phyloP scores from a whole-genome alignment of 2,329 filamentous ascomycete species.

The Aspergillus candidus region DNA sequence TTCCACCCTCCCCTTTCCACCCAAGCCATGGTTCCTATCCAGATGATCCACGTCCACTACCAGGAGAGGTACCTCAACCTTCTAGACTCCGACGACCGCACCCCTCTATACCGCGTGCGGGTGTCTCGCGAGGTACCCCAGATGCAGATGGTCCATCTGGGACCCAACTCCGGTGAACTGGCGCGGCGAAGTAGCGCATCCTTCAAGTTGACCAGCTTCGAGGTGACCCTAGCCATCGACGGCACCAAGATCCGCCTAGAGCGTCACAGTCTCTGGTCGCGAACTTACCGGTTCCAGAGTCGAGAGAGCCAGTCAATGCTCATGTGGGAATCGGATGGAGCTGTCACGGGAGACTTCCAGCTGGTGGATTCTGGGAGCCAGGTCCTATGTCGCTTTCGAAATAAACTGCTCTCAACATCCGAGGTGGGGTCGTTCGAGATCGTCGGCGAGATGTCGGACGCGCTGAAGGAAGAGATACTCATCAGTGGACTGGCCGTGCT shows the following conservation, averaged over 20 bases:
- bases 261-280: not conserved
- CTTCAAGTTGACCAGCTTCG: slow-evolving; percentile 4
- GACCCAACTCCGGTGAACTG: not conserved
- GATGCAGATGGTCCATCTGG: slow-evolving; percentile 4
- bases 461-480: slow-evolving; percentile 3
- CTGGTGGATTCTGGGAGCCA: not conserved
- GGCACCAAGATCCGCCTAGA: not conserved
- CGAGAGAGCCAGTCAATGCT: not conserved
- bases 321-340: slow-evolving; percentile 2
- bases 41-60: slow-evolving; percentile 6
- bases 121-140: slow-evolving; percentile 2
- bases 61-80: not conserved
- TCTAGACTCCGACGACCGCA: slow-evolving; percentile 1
- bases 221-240: not conserved
- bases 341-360: slow-evolving; percentile 2
- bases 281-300: slow-evolving; percentile 1
- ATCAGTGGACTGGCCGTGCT: slow-evolving; percentile 6
- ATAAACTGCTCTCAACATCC: slow-evolving; percentile 2
- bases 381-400: slow-evolving; percentile 3
- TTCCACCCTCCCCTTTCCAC: too few relatives aligned
- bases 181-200: not conserved
- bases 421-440: slow-evolving; percentile 6
- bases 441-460: not conserved
- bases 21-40: not conserved
- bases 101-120: slow-evolving; percentile 2